These are phyloP conservation scores for Pseudocercospora cruenta DNA, from an alignment of 2,329 filamentous ascomycete species.

Conservation along the genomic window DNA sequence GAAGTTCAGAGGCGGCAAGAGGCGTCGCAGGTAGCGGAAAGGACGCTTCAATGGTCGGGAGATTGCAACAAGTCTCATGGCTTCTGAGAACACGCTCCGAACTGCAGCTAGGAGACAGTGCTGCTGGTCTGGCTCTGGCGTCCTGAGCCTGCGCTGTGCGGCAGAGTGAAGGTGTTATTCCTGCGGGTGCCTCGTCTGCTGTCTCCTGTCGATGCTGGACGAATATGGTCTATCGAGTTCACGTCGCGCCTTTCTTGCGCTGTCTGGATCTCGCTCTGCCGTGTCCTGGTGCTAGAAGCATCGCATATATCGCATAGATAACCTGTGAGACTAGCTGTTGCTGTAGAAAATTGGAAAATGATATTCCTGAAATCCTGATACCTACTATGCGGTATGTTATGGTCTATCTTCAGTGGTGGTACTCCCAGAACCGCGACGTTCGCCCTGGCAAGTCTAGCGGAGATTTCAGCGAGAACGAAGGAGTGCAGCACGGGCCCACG, in stretches of 20 bases:
- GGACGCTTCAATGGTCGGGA: conserved; percentile 20
- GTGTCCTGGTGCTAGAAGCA: conserved; percentile 2
- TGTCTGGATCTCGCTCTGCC: not conserved
- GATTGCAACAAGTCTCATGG: not conserved
- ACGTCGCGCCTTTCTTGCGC: not conserved
- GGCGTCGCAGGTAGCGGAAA: conserved; percentile 22
- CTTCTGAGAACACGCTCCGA: not conserved
- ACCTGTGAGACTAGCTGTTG: not conserved
- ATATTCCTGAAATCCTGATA: not conserved
- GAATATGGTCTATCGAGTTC: not conserved
- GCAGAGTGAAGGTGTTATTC: not conserved
- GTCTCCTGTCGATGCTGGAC: too few relatives aligned
- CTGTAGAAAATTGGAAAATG: not conserved
- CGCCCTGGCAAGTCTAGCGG: too few relatives aligned
- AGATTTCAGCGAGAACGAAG: not conserved
- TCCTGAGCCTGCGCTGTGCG: not conserved
- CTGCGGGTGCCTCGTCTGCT: too few relatives aligned
- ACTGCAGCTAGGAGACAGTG: too few relatives aligned
- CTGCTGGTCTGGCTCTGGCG: too few relatives aligned
- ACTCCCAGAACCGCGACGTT: not conserved
- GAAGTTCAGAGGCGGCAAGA: conserved; percentile 38
- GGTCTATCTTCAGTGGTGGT: not conserved
- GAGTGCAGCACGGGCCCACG: not conserved
- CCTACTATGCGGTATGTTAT: not conserved
- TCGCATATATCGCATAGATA: not conserved